Percentiles rank a stretch among this genome's conserved stretches.
Conservation (phyloP, 345 rosid genomes). For the Boechera stricta region DNA sequence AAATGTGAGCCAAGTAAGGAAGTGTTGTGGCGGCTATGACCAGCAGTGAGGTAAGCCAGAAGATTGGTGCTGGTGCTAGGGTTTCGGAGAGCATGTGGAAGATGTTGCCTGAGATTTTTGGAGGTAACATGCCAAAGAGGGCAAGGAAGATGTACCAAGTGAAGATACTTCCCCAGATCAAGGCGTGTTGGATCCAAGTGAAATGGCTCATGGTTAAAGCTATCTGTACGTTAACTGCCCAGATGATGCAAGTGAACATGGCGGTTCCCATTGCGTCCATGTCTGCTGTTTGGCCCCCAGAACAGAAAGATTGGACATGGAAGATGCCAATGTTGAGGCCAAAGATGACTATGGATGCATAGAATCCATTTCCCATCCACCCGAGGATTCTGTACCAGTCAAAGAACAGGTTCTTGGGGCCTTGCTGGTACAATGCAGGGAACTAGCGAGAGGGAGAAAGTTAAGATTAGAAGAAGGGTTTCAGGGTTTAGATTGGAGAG, state of each 20-base stretch:
- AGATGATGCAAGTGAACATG: slow-evolving; percentile 64
- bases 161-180: slow-evolving; percentile 74
- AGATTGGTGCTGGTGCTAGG: slow-evolving; percentile 61
- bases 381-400: slow-evolving; percentile 69
- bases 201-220: slow-evolving; percentile 73
- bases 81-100: slow-evolving; percentile 57
- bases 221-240: slow-evolving; percentile 74
- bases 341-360: slow-evolving; percentile 62
- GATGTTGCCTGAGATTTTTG: slow-evolving; percentile 46
- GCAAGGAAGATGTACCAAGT: slow-evolving; percentile 71
- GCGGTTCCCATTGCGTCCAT: slow-evolving; percentile 57
- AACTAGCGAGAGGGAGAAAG: slow-evolving; percentile 50
- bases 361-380: slow-evolving; percentile 73
- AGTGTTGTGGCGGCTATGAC: slow-evolving; percentile 56
- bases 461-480: slow-evolving; percentile 9
- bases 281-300: slow-evolving; percentile 57
- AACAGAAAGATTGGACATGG: slow-evolving; percentile 49
- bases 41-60: slow-evolving; percentile 56
- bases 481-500: not conserved
- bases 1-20: slow-evolving; percentile 55
- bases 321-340: slow-evolving; percentile 52
- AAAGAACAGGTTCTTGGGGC: slow-evolving; percentile 65
- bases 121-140: slow-evolving; percentile 57
- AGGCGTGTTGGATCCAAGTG: slow-evolving; percentile 78
- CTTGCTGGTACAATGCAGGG: slow-evolving; percentile 80